phyloP scores from a whole-genome alignment of 805 yeast genomes.

The Ogataea trehalophila region DNA sequence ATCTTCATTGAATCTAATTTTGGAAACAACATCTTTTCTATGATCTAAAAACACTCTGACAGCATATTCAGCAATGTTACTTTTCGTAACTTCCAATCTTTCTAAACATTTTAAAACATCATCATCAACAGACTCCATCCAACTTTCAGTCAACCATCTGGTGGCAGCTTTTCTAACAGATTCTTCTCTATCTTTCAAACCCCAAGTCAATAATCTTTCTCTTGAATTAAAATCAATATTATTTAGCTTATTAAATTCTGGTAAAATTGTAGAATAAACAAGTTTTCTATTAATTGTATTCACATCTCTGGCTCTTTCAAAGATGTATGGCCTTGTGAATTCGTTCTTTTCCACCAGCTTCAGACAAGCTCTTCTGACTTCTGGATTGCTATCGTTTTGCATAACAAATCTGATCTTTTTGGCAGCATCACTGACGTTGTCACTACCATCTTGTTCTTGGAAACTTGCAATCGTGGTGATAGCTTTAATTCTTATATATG shows the following conservation, averaged over 20 bases:
- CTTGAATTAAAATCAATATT: constrained; percentile 49
- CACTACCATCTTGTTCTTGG: constrained; percentile 52
- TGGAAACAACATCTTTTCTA: constrained; percentile 58
- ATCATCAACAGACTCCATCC: constrained; percentile 67
- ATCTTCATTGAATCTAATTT: constrained; percentile 55
- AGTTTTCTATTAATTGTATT: constrained; percentile 68
- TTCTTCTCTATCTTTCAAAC: constrained; percentile 80
- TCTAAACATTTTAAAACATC: constrained; percentile 71
- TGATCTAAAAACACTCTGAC: constrained; percentile 57
- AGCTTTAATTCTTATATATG: constrained; percentile 78
- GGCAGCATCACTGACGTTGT: constrained; percentile 41
- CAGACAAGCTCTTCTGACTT: constrained; percentile 82
- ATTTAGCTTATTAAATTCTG: constrained; percentile 58
- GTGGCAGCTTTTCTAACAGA: constrained; percentile 67
- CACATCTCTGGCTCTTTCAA: constrained; percentile 80
- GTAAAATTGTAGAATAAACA: constrained; percentile 63
- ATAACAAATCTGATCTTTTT: constrained; percentile 45
- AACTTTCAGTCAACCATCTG: constrained; percentile 60
- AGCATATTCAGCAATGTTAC: constrained; percentile 62
- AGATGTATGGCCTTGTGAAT: constrained; percentile 49
- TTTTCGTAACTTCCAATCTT: constrained; percentile 62
- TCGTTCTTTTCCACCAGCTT: constrained; percentile 57
- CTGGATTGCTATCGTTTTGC: constrained; percentile 79
- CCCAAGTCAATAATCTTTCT: constrained; percentile 73
- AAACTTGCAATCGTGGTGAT: constrained; percentile 73